A percentile compares a stretch with the other conserved stretches of the same genome.
phyloP scores from a whole-genome alignment of 306 rosid species.

The Geum urbanum region DNA sequence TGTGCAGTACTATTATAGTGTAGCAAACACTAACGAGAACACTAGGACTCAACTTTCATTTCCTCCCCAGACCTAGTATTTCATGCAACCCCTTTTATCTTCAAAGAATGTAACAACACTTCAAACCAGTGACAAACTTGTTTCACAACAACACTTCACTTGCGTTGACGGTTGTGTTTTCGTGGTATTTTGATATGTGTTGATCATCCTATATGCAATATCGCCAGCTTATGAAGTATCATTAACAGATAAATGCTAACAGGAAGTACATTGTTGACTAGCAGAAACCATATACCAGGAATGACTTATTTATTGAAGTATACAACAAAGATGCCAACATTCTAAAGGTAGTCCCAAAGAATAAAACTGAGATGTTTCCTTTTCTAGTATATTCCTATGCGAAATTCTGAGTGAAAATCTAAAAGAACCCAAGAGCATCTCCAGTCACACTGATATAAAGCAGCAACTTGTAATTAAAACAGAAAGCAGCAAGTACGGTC shows the following conservation, averaged over 20 bases:
- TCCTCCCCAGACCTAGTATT: too few relatives aligned
- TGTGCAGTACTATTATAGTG: neutral
- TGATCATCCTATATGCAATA: too few relatives aligned
- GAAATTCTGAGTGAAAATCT: slow-evolving; percentile 12
- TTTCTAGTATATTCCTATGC: neutral
- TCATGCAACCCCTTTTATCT: too few relatives aligned
- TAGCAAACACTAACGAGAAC: neutral
- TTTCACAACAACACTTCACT: too few relatives aligned
- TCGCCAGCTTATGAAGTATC: too few relatives aligned
- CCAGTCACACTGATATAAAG: slow-evolving; percentile 10
- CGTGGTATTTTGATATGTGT: too few relatives aligned
- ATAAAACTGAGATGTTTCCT: neutral
- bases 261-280: neutral
- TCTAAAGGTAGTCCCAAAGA: neutral
- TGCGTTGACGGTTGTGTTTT: too few relatives aligned
- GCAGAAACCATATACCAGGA: neutral
- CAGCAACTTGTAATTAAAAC: neutral
- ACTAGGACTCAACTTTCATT: neutral
- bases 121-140: too few relatives aligned
- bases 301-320: neutral
- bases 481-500: slow-evolving; percentile 16
- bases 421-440: slow-evolving; percentile 11
- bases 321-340: neutral
- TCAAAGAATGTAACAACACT: too few relatives aligned
- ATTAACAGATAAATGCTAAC: neutral